Evolutionary conservation across 331 rosid genomes (phyloP).

Genomic region (Phaseolus coccineus): DNA sequence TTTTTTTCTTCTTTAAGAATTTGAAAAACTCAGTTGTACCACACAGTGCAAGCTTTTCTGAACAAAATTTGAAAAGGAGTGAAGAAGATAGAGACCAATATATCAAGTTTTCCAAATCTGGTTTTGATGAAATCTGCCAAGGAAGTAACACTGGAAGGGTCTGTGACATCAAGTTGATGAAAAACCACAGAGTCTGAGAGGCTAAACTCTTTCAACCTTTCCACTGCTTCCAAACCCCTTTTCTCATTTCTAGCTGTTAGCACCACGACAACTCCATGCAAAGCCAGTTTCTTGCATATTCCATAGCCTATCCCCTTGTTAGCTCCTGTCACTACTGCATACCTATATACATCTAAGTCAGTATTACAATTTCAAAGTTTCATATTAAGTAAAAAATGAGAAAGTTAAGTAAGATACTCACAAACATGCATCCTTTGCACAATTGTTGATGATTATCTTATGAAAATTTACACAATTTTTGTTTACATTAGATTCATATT

Average conservation of each 20-base stretch:
- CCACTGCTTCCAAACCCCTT: constrained; percentile 58
- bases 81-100: constrained; percentile 44
- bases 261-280: constrained; percentile 51
- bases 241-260: constrained; percentile 67
- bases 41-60: background rate
- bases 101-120: constrained; percentile 64
- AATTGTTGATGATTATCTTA: background rate
- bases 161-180: constrained; percentile 73
- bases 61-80: background rate
- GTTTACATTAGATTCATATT: background rate
- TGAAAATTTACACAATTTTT: background rate
- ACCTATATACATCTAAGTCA: constrained; percentile 40
- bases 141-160: constrained; percentile 54
- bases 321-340: constrained; percentile 63
- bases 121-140: constrained; percentile 55
- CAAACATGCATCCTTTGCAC: background rate
- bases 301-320: constrained; percentile 70
- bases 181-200: constrained; percentile 51
- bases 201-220: constrained; percentile 51
- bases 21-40: background rate
- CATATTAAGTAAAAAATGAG: no score
- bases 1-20: background rate
- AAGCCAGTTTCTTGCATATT: constrained; percentile 57
- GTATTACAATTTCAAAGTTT: no score
- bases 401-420: no score